phyloP scores from a whole-genome alignment of 495 filamentous ascomycete genomes.

The Lineolata rhizophorae region DNA sequence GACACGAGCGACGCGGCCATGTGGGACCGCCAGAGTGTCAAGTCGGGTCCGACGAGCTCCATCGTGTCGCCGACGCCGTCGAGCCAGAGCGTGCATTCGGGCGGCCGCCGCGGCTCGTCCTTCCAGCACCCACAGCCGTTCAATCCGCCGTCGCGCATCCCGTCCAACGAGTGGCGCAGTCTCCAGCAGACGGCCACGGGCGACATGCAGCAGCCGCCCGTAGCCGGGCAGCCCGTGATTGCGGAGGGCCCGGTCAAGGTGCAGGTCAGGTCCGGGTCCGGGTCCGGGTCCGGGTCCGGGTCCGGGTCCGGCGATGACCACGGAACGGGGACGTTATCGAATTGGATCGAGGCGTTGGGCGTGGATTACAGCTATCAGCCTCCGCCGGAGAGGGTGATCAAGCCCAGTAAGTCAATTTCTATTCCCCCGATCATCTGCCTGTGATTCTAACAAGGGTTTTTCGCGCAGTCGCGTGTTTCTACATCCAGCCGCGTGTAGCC shows the following conservation, averaged over 20 bases:
- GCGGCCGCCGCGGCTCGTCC: constrained; percentile 13
- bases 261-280: too few species aligned
- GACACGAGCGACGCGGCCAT: constrained; percentile 30
- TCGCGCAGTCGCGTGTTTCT: constrained; percentile 61
- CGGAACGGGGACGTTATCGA: constrained; percentile 35
- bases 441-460: constrained; percentile 4
- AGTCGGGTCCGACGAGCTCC: constrained; percentile 25
- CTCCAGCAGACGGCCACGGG: constrained; percentile 25
- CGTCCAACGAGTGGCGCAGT: constrained; percentile 30
- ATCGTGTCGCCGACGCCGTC: constrained; percentile 20
- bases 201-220: constrained; percentile 24
- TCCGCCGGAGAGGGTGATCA: constrained; percentile 45
- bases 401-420: constrained; percentile 44
- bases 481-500: constrained; percentile 39
- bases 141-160: constrained; percentile 12
- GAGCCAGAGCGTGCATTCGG: constrained; percentile 12
- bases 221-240: constrained; percentile 7
- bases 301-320: too few species aligned
- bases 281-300: too few species aligned
- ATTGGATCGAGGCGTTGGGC: constrained; percentile 80
- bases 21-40: constrained; percentile 33
- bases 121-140: constrained; percentile 17
- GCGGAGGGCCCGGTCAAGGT: constrained; percentile 28
- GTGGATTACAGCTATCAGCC: constrained; percentile 73
- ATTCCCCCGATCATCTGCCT: too few species aligned